Conservation (phyloP, 2,329 filamentous ascomycete species). For the Pseudocercospora pini-densiflorae region DNA sequence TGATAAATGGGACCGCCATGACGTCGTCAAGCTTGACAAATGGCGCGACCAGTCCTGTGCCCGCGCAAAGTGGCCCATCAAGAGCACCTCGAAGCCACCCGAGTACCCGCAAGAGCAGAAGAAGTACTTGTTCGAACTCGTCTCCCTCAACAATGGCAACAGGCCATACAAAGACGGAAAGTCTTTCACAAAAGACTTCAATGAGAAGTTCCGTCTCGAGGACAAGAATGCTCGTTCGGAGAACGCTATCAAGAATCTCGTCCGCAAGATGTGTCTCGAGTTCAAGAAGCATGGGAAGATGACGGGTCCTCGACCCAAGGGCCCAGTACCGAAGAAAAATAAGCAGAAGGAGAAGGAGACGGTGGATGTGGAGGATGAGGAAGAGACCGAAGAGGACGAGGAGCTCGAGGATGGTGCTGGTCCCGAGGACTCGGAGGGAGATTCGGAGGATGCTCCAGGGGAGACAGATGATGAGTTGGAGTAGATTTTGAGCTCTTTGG, state of each 20-base stretch:
- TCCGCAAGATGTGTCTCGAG: not conserved
- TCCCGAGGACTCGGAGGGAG: not conserved
- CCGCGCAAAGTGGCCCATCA: conserved; percentile 51
- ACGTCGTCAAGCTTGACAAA: conserved; percentile 67
- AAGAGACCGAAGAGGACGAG: not conserved
- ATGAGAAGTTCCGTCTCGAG: not conserved
- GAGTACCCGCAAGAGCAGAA: conserved; percentile 43
- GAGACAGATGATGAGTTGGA: not conserved
- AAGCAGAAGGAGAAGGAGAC: not conserved
- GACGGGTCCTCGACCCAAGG: not conserved
- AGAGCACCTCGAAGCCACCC: conserved; percentile 34
- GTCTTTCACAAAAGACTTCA: conserved; percentile 1
- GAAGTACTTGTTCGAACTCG: conserved; percentile 48
- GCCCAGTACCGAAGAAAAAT: not conserved
- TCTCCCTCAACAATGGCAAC: conserved; percentile 22
- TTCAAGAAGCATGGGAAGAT: conserved; percentile 1
- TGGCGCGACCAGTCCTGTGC: conserved; percentile 39
- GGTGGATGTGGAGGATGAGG: not conserved
- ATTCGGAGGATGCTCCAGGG: not conserved
- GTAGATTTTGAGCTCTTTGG: not conserved
- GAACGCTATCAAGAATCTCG: not conserved
- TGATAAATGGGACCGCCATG: conserved; percentile 61
- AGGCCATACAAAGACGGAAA: not conserved
- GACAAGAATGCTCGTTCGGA: not conserved
- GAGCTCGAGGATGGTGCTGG: not conserved